A percentile compares a stretch with the other conserved stretches of the same genome.
phyloP scores from a whole-genome alignment of 108 stramenopile genomes.

The Fragilariopsis cylindrus region DNA sequence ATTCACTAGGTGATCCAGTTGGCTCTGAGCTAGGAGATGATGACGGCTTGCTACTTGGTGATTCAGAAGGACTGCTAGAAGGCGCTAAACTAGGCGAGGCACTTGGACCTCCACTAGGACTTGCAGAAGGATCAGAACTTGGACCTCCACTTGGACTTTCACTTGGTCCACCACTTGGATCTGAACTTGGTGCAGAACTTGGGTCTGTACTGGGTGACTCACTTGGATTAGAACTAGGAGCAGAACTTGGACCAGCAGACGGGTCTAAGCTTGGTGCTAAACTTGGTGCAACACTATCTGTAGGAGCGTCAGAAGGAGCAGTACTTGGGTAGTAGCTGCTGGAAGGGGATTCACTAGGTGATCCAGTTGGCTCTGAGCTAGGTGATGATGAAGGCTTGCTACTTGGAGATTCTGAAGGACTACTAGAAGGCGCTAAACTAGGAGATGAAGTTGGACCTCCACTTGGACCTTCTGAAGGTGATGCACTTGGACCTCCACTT shows the following conservation, averaged over 20 bases:
- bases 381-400: constrained; percentile 2
- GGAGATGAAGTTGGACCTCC: background rate
- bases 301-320: background rate
- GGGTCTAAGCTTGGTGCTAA: background rate
- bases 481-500: background rate
- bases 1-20: background rate
- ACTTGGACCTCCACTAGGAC: background rate
- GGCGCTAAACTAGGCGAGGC: background rate
- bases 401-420: background rate
- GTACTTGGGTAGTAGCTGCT: constrained; percentile 1
- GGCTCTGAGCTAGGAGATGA: background rate
- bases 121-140: background rate
- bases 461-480: background rate
- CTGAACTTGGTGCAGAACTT: background rate
- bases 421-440: background rate
- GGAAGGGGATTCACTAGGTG: constrained; percentile 3
- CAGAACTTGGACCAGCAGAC: background rate
- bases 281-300: background rate
- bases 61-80: background rate
- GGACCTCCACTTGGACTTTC: constrained; percentile 12
- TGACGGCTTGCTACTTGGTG: background rate
- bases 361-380: background rate
- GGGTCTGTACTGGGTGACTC: background rate
- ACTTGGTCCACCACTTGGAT: constrained; percentile 7
- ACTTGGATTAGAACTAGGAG: background rate